These are phyloP conservation scores for Boletus vinaceobasis DNA, from an alignment of 768 basidiomycete species.

Conservation along the genomic window DNA sequence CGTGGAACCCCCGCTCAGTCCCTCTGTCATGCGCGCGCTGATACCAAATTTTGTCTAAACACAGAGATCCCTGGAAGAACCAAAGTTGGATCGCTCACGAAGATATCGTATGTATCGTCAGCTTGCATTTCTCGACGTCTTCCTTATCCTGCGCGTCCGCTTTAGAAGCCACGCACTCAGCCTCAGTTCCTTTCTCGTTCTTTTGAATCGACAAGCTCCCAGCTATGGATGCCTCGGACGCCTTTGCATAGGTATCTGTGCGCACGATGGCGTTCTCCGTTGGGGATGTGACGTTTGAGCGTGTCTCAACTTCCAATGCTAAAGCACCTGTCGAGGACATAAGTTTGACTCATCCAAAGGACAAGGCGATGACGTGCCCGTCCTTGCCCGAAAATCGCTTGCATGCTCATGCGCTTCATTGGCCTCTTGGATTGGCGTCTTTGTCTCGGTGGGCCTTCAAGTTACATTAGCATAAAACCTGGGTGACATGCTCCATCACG, in stretches of 20 bases:
- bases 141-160: neutral
- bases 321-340: neutral
- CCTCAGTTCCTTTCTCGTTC: neutral
- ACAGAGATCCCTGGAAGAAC: neutral
- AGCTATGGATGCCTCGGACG: neutral
- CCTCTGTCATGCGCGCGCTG: neutral
- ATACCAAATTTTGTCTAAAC: neutral
- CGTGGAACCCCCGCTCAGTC: neutral
- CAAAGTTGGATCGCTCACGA: neutral
- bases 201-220: neutral
- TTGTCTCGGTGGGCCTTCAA: neutral
- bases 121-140: neutral
- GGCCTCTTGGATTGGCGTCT: neutral
- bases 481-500: neutral
- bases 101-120: neutral
- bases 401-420: neutral
- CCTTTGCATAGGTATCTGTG: neutral
- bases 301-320: neutral
- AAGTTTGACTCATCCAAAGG: neutral
- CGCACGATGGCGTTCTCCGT: neutral
- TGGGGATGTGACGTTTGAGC: neutral
- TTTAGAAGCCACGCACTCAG: neutral
- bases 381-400: neutral
- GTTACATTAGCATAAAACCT: neutral
- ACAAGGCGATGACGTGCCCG: neutral